Evolutionary conservation across 2,329 filamentous ascomycete genomes (phyloP).

Genomic region (Sclerotinia spermophila): DNA sequence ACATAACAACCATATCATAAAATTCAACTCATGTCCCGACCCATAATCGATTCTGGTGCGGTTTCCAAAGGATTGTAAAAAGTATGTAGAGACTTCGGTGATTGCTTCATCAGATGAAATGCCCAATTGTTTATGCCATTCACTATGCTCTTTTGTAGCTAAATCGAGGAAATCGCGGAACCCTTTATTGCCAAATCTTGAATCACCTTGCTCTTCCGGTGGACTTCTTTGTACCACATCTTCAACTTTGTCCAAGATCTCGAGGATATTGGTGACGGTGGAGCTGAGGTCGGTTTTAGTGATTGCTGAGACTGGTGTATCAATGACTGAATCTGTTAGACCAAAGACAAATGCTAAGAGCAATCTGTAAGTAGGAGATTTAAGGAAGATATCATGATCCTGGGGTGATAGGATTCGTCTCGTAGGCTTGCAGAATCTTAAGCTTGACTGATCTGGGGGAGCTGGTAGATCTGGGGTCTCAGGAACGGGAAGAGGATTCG

Average conservation of each 20-base stretch:
- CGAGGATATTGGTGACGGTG: slow-evolving; percentile 60
- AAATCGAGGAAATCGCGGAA: slow-evolving; percentile 81
- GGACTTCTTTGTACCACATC: slow-evolving; percentile 65
- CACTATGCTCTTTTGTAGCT: slow-evolving; percentile 47
- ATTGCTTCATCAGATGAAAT: slow-evolving; percentile 52
- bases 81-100: slow-evolving; percentile 73
- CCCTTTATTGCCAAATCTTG: slow-evolving; percentile 89
- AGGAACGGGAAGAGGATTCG: slow-evolving; percentile 63
- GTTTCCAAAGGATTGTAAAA: slow-evolving; percentile 82
- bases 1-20: slow-evolving; percentile 93
- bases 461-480: slow-evolving; percentile 70
- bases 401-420: slow-evolving; percentile 76
- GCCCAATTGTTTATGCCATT: slow-evolving; percentile 63
- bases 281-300: slow-evolving; percentile 54
- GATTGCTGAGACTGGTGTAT: slow-evolving; percentile 62
- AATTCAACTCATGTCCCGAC: slow-evolving; percentile 95
- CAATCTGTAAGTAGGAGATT: slow-evolving; percentile 71
- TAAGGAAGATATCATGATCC: slow-evolving; percentile 79
- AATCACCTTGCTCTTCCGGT: slow-evolving; percentile 80
- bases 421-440: slow-evolving; percentile 63
- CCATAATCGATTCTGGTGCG: slow-evolving; percentile 89
- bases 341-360: slow-evolving; percentile 82
- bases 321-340: slow-evolving; percentile 75
- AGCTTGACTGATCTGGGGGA: slow-evolving; percentile 57
- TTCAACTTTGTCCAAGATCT: slow-evolving; percentile 67